Evolutionary conservation across 1,139 yeast genomes (phyloP), one percentile per base, ranked within the genome.

Genomic region (Geotrichum reessii): DNA sequence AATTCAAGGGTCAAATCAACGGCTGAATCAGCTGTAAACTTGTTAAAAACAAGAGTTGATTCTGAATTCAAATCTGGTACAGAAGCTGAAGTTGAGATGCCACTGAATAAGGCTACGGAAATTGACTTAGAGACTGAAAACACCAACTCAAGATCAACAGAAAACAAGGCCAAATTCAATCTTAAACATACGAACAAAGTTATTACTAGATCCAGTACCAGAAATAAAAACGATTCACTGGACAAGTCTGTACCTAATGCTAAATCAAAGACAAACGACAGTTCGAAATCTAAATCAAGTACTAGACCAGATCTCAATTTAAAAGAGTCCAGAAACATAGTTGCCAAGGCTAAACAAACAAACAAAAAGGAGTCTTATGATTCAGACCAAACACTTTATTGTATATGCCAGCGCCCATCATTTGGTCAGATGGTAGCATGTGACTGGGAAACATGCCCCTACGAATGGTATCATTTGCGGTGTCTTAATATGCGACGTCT

Each of bases 371-470:
- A 17, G 22, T 21, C 1, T 17, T 44, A 33, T n/a, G 50, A 31
- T 5, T n/a, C 25, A 4, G 50, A 48, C 19, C 49, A 19, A 5
- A 40, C n/a, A 22, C 54, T 56, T 9, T 56, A 56, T 31, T 56
- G 59, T 50, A 21, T 37, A 11, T 56, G 59, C 54, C 46, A 44
- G 47, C 50, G 47, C 19, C 25, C 14, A 6, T 56, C 59, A 6
- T 47, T 48, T 46, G 56, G 56, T 7, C 55, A 46, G 27, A 56
- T 56, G 59, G 33, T 56, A 24, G 59, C 52, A 6, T 56, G 59
- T 33, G 59, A 56, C 48, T 44, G 47, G 19, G 46, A 27, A 12
- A 42, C 47, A 24, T 56, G 59, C 42, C 52, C 55, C 5, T 12
- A 31, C 9, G 59, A 52, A 21, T 56, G 59, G 59, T 56, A 24